Conservation (phyloP, 352 stramenopile genomes). For the Pelagophyceae sp. region DNA sequence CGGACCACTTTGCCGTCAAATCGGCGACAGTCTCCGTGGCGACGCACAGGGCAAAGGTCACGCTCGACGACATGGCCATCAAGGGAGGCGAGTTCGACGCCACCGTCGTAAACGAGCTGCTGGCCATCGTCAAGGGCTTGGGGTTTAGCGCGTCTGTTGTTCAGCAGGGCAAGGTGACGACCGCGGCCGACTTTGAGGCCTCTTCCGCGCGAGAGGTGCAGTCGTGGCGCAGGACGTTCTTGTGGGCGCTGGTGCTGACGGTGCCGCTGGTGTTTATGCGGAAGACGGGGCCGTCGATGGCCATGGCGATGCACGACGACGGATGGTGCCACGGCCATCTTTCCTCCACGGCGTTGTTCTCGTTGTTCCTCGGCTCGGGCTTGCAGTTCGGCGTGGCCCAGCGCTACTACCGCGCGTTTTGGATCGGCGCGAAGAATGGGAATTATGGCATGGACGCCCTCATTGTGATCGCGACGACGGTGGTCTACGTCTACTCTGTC, state of each 20-base stretch:
- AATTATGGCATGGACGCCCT: slow-evolving; percentile 77
- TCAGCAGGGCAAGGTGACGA: slow-evolving; percentile 22
- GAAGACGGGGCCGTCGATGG: slow-evolving; percentile 47
- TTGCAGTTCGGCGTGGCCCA: slow-evolving; percentile 72
- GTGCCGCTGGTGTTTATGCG: slow-evolving; percentile 64
- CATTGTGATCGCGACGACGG: slow-evolving; percentile 76
- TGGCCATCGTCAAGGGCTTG: slow-evolving; percentile 16
- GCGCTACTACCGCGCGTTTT: slow-evolving; percentile 75
- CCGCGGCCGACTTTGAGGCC: slow-evolving; percentile 17
- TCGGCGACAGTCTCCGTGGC: slow-evolving; percentile 37
- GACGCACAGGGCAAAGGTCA: slow-evolving; percentile 35
- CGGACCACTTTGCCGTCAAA: slow-evolving; percentile 23
- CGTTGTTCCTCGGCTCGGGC: slow-evolving; percentile 52
- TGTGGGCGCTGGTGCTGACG: slow-evolving; percentile 70
- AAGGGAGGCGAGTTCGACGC: too few species aligned
- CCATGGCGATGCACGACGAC: not conserved
- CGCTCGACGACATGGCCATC: slow-evolving; percentile 20
- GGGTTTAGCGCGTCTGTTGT: slow-evolving; percentile 26
- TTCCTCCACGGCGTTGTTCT: not conserved
- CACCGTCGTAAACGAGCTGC: too few species aligned
- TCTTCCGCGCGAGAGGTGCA: slow-evolving; percentile 31
- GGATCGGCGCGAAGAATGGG: slow-evolving; percentile 50
- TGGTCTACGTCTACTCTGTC: slow-evolving; percentile 76
- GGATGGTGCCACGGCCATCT: slow-evolving; percentile 15
- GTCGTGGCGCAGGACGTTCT: slow-evolving; percentile 48